These are phyloP conservation scores for Phytopythium kandeliae DNA, from an alignment of 352 stramenopile species.

Conservation along the genomic window DNA sequence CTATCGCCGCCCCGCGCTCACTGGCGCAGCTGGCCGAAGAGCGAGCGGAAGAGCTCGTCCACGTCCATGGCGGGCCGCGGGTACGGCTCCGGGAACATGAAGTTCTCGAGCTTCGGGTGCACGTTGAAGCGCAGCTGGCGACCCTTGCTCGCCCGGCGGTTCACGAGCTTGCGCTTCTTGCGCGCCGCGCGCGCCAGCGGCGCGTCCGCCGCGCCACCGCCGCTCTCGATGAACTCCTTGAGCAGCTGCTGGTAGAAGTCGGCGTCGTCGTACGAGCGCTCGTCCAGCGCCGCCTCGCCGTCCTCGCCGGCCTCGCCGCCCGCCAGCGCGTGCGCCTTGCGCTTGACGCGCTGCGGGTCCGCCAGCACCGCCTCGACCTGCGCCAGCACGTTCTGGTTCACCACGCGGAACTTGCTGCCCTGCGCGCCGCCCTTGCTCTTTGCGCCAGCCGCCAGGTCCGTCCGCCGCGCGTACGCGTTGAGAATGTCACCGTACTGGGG, in stretches of 20 bases:
- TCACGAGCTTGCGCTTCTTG: constrained; percentile 87
- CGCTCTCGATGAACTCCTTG: constrained; percentile 86
- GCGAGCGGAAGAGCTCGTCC: constrained; percentile 79
- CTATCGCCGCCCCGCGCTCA: constrained; percentile 16
- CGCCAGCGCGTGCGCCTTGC: constrained; percentile 69
- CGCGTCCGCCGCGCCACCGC: constrained; percentile 40
- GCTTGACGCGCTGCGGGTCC: constrained; percentile 75
- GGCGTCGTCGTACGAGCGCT: constrained; percentile 85
- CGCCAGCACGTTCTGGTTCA: constrained; percentile 83
- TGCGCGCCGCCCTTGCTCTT: constrained; percentile 42
- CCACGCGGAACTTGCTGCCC: constrained; percentile 84
- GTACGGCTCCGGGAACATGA: constrained; percentile 87
- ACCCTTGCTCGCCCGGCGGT: constrained; percentile 85
- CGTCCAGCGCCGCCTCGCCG: constrained; percentile 55
- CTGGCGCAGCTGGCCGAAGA: constrained; percentile 67
- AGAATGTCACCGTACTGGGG: constrained; percentile 82
- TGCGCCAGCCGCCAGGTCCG: constrained; percentile 44
- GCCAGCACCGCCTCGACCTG: constrained; percentile 83
- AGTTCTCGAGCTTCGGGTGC: constrained; percentile 86
- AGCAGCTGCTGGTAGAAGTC: constrained; percentile 88
- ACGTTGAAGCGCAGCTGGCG: constrained; percentile 79
- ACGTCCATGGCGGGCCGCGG: constrained; percentile 72
- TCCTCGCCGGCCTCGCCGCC: constrained; percentile 34
- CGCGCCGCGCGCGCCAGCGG: constrained; percentile 53
- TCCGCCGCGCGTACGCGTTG: constrained; percentile 75